Evolutionary conservation across 1,284 basidiomycete genomes (phyloP).

Genomic region (Leccinum subrobustum): DNA sequence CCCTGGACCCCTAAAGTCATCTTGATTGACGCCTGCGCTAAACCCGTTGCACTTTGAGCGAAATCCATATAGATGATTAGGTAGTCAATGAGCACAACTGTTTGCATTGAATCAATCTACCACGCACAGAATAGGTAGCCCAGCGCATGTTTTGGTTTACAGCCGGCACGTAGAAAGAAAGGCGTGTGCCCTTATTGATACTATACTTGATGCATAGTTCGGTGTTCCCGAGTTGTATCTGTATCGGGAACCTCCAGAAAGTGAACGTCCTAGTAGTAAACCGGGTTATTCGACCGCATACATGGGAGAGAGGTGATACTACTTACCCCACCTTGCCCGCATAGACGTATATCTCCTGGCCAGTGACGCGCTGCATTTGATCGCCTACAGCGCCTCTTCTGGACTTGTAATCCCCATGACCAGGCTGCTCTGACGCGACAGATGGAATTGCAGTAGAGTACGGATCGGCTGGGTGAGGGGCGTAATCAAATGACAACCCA

Average conservation of each 20-base stretch:
- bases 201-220: slow-evolving; percentile 84
- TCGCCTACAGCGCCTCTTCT: slow-evolving; percentile 19
- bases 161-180: slow-evolving; percentile 86
- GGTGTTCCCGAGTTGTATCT: slow-evolving; percentile 69
- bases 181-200: slow-evolving; percentile 74
- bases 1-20: slow-evolving; percentile 74
- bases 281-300: background rate
- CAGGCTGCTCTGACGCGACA: slow-evolving; percentile 10
- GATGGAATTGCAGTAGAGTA: slow-evolving; percentile 41
- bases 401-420: slow-evolving; percentile 17
- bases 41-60: slow-evolving; percentile 75
- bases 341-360: slow-evolving; percentile 83
- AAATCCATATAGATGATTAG: background rate
- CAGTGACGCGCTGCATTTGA: slow-evolving; percentile 47
- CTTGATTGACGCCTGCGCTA: slow-evolving; percentile 75
- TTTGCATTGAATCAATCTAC: slow-evolving; percentile 20
- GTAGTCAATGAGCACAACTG: background rate
- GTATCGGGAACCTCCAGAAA: slow-evolving; percentile 94
- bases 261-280: slow-evolving; percentile 63
- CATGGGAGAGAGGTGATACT: slow-evolving; percentile 19
- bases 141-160: slow-evolving; percentile 86
- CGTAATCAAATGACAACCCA: slow-evolving; percentile 50
- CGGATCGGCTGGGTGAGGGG: slow-evolving; percentile 72
- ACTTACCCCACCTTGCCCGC: slow-evolving; percentile 61
- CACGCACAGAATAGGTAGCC: slow-evolving; percentile 82